Evolutionary conservation across 2,329 filamentous ascomycete species (phyloP).

Genomic region (Aspergillus fructus): DNA sequence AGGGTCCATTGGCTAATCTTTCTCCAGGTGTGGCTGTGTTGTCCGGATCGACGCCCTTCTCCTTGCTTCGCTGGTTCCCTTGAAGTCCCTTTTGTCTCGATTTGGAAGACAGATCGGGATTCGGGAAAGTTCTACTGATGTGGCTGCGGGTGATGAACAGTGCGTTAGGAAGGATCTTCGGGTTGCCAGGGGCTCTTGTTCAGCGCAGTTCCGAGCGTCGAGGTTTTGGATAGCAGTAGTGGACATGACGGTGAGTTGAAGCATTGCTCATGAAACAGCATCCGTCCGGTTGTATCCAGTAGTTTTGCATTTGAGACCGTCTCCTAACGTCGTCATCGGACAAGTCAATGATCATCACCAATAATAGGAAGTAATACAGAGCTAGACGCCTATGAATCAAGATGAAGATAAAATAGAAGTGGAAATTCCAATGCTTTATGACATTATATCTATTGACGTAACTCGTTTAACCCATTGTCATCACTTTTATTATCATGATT

Average conservation of each 20-base stretch:
- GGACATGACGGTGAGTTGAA: too few relatives aligned
- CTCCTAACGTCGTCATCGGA: too few relatives aligned
- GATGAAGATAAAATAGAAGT: too few relatives aligned
- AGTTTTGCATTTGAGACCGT: too few relatives aligned
- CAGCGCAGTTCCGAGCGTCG: too few relatives aligned
- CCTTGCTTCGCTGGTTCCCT: neutral
- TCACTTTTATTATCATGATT: slow-evolving; percentile 11
- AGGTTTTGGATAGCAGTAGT: too few relatives aligned
- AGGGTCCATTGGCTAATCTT: neutral
- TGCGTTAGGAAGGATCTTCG: neutral
- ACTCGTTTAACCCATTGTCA: neutral
- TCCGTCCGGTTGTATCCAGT: too few relatives aligned
- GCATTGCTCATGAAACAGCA: too few relatives aligned
- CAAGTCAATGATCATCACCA: too few relatives aligned
- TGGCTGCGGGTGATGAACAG: neutral
- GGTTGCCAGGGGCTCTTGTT: neutral
- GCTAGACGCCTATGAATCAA: too few relatives aligned
- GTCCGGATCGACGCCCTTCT: neutral
- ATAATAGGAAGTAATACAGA: too few relatives aligned
- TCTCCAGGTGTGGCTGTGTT: slow-evolving; percentile 1
- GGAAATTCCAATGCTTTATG: neutral
- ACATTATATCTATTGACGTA: neutral
- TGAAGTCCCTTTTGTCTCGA: neutral
- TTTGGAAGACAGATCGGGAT: neutral
- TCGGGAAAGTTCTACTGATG: neutral